Conservation (phyloP, 768 basidiomycete genomes). For the Auriscalpium orientale region DNA sequence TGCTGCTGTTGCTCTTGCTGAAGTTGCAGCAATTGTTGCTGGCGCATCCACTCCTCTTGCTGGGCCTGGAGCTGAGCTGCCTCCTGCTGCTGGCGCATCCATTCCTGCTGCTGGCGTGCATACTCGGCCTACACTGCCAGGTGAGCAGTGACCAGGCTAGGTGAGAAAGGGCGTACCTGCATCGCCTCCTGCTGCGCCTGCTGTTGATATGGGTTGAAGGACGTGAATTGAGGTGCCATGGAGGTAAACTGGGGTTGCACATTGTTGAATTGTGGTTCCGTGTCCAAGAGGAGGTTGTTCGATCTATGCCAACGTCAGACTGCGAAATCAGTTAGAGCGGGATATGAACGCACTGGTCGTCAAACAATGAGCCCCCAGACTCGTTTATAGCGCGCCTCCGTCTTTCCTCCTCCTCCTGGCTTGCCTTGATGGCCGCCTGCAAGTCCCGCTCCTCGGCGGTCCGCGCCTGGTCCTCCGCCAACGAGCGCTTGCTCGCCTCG, state of each 20-base stretch:
- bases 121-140: slow-evolving; percentile 30
- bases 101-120: slow-evolving; percentile 55
- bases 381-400: slow-evolving; percentile 65
- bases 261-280: slow-evolving; percentile 10
- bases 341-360: slow-evolving; percentile 69
- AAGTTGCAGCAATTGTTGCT: slow-evolving; percentile 47
- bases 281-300: slow-evolving; percentile 3
- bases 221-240: slow-evolving; percentile 79
- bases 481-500: slow-evolving; percentile 76
- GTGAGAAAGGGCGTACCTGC: slow-evolving; percentile 33
- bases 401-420: slow-evolving; percentile 84
- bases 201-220: slow-evolving; percentile 92
- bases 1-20: slow-evolving; percentile 41
- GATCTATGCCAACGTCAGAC: slow-evolving; percentile 1
- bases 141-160: not conserved
- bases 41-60: slow-evolving; percentile 53
- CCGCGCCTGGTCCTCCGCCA: slow-evolving; percentile 60
- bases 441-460: slow-evolving; percentile 79
- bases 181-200: slow-evolving; percentile 87
- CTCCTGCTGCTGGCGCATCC: slow-evolving; percentile 58
- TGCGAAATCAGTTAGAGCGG: slow-evolving; percentile 2
- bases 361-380: slow-evolving; percentile 73
- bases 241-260: slow-evolving; percentile 73
- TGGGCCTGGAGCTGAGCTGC: slow-evolving; percentile 37
- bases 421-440: slow-evolving; percentile 72